Base-by-base conservation (phyloP, 805 yeast species). In the Hanseniaspora pseudoguilliermondii region DNA sequence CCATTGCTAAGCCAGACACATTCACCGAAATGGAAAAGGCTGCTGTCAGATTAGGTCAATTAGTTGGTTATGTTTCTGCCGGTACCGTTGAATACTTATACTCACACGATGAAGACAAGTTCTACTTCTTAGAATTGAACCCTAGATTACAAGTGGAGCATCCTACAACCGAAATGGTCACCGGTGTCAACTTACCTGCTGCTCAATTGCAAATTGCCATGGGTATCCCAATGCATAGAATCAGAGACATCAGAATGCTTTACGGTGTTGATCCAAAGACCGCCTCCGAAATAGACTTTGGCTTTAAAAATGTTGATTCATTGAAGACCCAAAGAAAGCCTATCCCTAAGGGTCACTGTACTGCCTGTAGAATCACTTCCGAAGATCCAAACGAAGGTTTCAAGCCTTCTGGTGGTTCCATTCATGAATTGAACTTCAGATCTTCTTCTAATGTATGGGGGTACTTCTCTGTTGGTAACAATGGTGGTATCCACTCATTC, bases 331-430 rank as follows among this genome's bases (percentile, higher is more conserved):
- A 93, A 75, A 82, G 97, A 71, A 81, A 81, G 64, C 99, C 99
- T 39, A 79, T 77, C 62, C 98, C 99, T 64, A 89, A 88, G 75
- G 99, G 99, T 59, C 99, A 93, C 72, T 86, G 96, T 72, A 93
- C 97, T 49, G 98, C 98, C 53, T 91, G 97, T 75, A 89, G 99
- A 76, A 93, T 93, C 70, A 93, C 98, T 38, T 87, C 96, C 15
- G 99, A 93, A 73, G 99, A 93, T 73, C 99, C 99, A 49, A 95
- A 95, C 67, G 97, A 91, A 74, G 99, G 98, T 49, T 93, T 93
- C 80, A 93, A 93, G 72, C 99, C 99, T 54, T 86, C 96, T 42
- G 95, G 96, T 67, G 99, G 99, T 75, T 81, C 89, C 55, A 78
- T 93, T 73, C 96, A 90, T 63, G 98, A 93, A 71, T 80, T 93